phyloP scores from a whole-genome alignment of 2,329 filamentous ascomycete genomes.

The Clonostachys solani region DNA sequence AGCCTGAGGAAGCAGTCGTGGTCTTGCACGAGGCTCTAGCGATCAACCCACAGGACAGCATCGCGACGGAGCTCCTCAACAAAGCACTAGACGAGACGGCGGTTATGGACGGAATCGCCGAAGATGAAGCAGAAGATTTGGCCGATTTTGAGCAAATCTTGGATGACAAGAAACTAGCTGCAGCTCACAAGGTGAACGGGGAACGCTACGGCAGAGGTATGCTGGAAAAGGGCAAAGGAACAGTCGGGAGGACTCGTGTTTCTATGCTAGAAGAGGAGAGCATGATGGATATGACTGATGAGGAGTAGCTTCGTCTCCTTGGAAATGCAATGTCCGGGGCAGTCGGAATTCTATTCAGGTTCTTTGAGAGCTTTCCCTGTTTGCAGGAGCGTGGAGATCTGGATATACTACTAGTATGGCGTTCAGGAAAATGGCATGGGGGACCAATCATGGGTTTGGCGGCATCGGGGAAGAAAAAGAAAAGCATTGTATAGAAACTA shows the following conservation, averaged over 20 bases:
- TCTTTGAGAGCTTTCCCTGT: too few relatives aligned
- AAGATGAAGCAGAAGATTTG: slow-evolving; percentile 41
- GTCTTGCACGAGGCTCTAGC: slow-evolving; percentile 82
- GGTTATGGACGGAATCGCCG: slow-evolving; percentile 34
- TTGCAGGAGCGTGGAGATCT: too few relatives aligned
- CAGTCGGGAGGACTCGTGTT: slow-evolving; percentile 25
- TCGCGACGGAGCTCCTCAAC: slow-evolving; percentile 73
- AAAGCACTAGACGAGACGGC: slow-evolving; percentile 65
- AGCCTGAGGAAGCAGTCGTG: slow-evolving; percentile 72
- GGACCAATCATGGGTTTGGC: too few relatives aligned
- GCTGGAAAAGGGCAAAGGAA: slow-evolving; percentile 41
- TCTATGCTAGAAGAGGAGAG: slow-evolving; percentile 31
- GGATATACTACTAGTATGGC: too few relatives aligned
- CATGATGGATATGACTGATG: slow-evolving; percentile 54
- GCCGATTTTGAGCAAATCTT: slow-evolving; percentile 49
- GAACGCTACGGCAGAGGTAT: slow-evolving; percentile 11
- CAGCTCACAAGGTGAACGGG: slow-evolving; percentile 28
- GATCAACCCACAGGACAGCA: slow-evolving; percentile 73
- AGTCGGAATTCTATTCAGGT: too few relatives aligned
- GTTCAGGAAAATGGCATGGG: too few relatives aligned
- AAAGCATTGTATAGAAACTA: too few relatives aligned
- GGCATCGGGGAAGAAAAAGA: too few relatives aligned
- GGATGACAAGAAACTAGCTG: slow-evolving; percentile 37
- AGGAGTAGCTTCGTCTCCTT: slow-evolving; percentile 25
- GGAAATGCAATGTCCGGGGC: too few relatives aligned